phyloP scores from a whole-genome alignment of 2,329 filamentous ascomycete species.

The Corinectria fuckeliana region DNA sequence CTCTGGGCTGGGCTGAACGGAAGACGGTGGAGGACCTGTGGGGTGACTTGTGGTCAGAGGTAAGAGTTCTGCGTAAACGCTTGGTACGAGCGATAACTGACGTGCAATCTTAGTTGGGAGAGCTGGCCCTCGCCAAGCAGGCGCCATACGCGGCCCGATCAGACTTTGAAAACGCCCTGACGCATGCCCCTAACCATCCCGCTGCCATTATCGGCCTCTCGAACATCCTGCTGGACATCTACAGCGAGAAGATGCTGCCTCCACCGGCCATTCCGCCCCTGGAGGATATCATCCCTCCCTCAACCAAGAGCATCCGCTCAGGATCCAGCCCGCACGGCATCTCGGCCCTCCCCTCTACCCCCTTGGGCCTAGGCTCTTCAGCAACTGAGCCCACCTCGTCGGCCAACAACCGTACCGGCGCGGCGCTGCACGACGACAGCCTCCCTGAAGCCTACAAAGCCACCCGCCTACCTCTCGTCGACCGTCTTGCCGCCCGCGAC shows the following conservation, averaged over 20 bases:
- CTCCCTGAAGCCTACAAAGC: slow-evolving; percentile 62
- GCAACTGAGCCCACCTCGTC: slow-evolving; percentile 24
- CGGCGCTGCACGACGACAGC: slow-evolving; percentile 45
- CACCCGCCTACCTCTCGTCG: slow-evolving; percentile 72
- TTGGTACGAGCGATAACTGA: background rate
- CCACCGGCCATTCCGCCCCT: slow-evolving; percentile 59
- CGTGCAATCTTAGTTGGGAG: slow-evolving; percentile 65
- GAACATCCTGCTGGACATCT: slow-evolving; percentile 85
- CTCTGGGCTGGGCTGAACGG: slow-evolving; percentile 77
- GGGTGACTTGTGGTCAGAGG: slow-evolving; percentile 84
- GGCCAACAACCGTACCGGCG: slow-evolving; percentile 17
- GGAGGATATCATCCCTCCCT: slow-evolving; percentile 24
- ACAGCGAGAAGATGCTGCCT: slow-evolving; percentile 71
- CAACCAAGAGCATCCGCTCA: slow-evolving; percentile 1
- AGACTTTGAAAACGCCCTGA: slow-evolving; percentile 83
- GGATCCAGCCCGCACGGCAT: slow-evolving; percentile 12
- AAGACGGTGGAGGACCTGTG: slow-evolving; percentile 85
- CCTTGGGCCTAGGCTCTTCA: slow-evolving; percentile 54
- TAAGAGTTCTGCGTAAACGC: slow-evolving; percentile 50
- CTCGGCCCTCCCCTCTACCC: slow-evolving; percentile 49
- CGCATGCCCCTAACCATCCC: slow-evolving; percentile 80
- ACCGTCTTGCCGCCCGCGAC: slow-evolving; percentile 88
- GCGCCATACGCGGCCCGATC: slow-evolving; percentile 72
- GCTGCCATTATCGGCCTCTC: slow-evolving; percentile 82
- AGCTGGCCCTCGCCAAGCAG: slow-evolving; percentile 67